Percentiles rank a stretch among this genome's conserved stretches.
phyloP scores from a whole-genome alignment of 1,284 basidiomycete species.

The Boletus holoroseus region DNA sequence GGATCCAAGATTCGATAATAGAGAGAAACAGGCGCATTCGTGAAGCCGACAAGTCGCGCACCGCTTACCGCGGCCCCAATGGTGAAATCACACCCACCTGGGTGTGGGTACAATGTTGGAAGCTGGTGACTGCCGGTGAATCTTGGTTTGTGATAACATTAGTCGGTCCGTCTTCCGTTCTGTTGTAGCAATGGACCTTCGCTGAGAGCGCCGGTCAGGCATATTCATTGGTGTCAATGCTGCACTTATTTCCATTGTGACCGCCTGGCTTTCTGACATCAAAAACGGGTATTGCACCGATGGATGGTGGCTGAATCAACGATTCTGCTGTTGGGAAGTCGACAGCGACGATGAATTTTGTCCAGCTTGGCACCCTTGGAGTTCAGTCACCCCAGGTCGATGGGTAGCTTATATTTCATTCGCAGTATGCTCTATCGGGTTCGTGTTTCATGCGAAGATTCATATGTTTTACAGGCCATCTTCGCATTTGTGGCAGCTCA shows the following conservation, averaged over 20 bases:
- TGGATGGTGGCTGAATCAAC: slow-evolving; percentile 97
- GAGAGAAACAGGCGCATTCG: slow-evolving; percentile 75
- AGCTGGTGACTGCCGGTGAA: slow-evolving; percentile 59
- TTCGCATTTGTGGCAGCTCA: slow-evolving; percentile 86
- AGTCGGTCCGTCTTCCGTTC: slow-evolving; percentile 60
- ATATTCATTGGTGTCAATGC: slow-evolving; percentile 90
- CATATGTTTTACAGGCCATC: slow-evolving; percentile 43
- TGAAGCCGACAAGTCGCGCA: slow-evolving; percentile 46
- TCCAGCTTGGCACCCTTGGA: slow-evolving; percentile 93
- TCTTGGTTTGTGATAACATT: slow-evolving; percentile 78
- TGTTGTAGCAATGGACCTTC: not conserved
- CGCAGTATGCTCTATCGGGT: slow-evolving; percentile 56
- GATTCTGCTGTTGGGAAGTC: slow-evolving; percentile 98
- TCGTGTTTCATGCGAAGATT: not conserved
- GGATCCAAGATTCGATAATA: slow-evolving; percentile 91
- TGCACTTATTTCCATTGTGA: slow-evolving; percentile 91
- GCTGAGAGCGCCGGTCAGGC: slow-evolving; percentile 46
- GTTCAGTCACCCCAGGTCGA: slow-evolving; percentile 63
- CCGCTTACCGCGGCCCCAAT: slow-evolving; percentile 47
- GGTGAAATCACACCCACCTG: slow-evolving; percentile 49
- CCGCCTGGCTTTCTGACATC: slow-evolving; percentile 97
- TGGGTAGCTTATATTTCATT: slow-evolving; percentile 88
- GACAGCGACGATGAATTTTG: slow-evolving; percentile 82
- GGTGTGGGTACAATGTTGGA: slow-evolving; percentile 61
- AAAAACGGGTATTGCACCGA: slow-evolving; percentile 96